phyloP scores from a whole-genome alignment of 148 eudicot genomes.

The Chenopodium formosanum region DNA sequence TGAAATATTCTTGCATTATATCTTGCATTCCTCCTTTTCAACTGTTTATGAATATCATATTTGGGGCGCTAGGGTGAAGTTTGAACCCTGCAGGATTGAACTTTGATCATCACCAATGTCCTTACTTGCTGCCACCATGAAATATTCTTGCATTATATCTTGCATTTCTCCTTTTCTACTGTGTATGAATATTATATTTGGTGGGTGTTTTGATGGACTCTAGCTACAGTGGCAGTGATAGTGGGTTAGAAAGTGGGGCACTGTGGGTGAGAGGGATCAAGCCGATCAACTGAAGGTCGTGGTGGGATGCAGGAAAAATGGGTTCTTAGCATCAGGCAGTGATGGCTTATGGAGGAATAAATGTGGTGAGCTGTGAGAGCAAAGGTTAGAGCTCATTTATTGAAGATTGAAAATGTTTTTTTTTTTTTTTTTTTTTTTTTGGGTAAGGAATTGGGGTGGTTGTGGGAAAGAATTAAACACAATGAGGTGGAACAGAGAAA shows the following conservation, averaged over 20 bases:
- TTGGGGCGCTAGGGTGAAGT: not conserved
- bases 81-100: not conserved
- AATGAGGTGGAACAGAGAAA: too few species aligned
- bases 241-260: not conserved
- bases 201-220: not conserved
- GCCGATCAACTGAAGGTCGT: not conserved
- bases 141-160: not conserved
- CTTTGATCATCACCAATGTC: not conserved
- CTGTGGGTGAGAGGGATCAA: not conserved
- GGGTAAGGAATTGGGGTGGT: not conserved
- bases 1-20: too few species aligned
- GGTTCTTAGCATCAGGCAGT: not conserved
- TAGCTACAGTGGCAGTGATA: not conserved
- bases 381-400: not conserved
- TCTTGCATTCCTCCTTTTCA: too few species aligned
- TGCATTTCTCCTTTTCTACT: not conserved
- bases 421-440: too few species aligned
- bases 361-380: not conserved
- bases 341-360: not conserved
- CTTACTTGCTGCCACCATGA: not conserved
- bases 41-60: too few species aligned
- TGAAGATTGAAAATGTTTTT: too few species aligned
- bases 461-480: too few species aligned
- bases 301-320: not conserved
- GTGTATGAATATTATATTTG: not conserved